Evolutionary conservation across 331 rosid species (phyloP), one percentile per base, ranked within the genome.

Genomic region (Malus hybrid): DNA sequence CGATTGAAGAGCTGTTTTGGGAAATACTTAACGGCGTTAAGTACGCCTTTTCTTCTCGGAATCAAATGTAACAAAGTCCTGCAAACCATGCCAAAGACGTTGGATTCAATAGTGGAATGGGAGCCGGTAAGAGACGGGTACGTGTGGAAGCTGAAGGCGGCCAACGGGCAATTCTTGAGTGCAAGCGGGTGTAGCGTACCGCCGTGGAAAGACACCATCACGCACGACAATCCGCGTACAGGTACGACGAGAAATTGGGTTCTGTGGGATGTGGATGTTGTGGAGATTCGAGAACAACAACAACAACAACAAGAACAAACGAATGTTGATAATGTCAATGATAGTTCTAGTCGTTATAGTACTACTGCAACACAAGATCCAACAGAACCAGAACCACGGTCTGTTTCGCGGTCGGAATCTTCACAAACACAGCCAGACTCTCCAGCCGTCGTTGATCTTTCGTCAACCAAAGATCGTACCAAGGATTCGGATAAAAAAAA

Each of bases 1-100:
- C 83, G 71, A 20, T 73, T 84, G 19, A 78, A 31, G 70, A 81
- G 85, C 83, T 84, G 75, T 74, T 34, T 57, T 31, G 84, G 89
- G 29, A 72, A 56, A 31, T 85, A 85, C 76, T 81, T 85, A 10
- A 79, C 83, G 1, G 85, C 86, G 14, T 64, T 82, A 0, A 81
- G 62, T 59, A 48, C 56, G 48, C 65, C 59, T 0, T 69, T 65
- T 31, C 69, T 71, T 8, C 64, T 85, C 6, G 85, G 86, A 18
- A 69, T 73, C 34, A 80, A 83, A 9, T 75, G 86, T 22, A 80
- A 76, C 71, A 80, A 77, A 65, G 83, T 84, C 27, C 7, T 65
- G 46, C 85, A 74, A 62, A 67, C 76, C 14, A 19, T 56, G 42
- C 76, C 77, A 0, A 55, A 14, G 15, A 48, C 62, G 60, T 18